Evolutionary conservation across 192 early-diverging fungal genomes (phyloP).

Genomic region (Umbelopsis ramanniana): DNA sequence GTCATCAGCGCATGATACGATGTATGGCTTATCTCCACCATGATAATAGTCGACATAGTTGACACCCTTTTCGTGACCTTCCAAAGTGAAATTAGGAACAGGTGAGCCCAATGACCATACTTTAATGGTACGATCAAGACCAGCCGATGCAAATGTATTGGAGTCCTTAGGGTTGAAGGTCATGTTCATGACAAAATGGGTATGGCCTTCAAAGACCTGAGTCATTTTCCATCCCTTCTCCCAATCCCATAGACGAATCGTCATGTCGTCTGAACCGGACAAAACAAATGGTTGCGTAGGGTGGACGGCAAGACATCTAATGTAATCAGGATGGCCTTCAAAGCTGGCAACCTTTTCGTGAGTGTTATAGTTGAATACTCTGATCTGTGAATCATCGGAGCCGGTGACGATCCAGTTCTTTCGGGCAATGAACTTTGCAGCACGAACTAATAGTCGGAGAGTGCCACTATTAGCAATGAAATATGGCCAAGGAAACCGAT

Average conservation of each 20-base stretch:
- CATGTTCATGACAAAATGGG: constrained; percentile 96
- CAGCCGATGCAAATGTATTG: constrained; percentile 98
- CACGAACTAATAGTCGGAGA: constrained; percentile 73
- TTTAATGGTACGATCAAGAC: constrained; percentile 95
- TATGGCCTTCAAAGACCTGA: constrained; percentile 96
- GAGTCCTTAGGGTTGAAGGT: constrained; percentile 99
- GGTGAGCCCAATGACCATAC: constrained; percentile 95
- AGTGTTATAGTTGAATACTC: constrained; percentile 99
- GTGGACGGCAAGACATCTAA: constrained; percentile 95
- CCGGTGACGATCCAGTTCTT: constrained; percentile 98
- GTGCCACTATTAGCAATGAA: not conserved
- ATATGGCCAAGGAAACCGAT: not conserved
- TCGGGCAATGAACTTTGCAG: constrained; percentile 95
- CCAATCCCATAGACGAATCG: constrained; percentile 99
- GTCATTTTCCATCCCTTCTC: constrained; percentile 97
- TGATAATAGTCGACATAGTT: constrained; percentile 99
- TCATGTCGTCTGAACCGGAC: constrained; percentile 95
- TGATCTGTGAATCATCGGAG: constrained; percentile 96
- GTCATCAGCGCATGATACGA: constrained; percentile 96
- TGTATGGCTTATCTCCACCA: constrained; percentile 97
- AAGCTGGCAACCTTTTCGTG: constrained; percentile 96
- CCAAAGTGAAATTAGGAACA: constrained; percentile 94
- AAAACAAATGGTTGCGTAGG: constrained; percentile 93
- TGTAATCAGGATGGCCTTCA: constrained; percentile 97
- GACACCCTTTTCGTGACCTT: constrained; percentile 97